phyloP scores from a whole-genome alignment of 2,329 filamentous ascomycete genomes.

The Dactylellina drechsleri region DNA sequence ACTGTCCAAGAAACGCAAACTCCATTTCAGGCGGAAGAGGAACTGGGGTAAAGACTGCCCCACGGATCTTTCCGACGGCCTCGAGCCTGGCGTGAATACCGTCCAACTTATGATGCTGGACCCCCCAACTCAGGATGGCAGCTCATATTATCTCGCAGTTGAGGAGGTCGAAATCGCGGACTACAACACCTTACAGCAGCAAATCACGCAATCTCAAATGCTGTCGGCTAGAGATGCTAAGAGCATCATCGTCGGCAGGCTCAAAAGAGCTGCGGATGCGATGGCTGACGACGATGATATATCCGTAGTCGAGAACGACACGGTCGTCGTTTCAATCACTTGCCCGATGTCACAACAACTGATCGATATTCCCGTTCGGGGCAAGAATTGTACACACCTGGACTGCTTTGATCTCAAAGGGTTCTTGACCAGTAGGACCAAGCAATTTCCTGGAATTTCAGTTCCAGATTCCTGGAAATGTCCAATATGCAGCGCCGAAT shows the following conservation, averaged over 20 bases:
- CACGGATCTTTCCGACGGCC: slow-evolving; percentile 74
- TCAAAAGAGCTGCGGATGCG: slow-evolving; percentile 60
- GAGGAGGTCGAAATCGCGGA: slow-evolving; percentile 58
- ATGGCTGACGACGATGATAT: slow-evolving; percentile 71
- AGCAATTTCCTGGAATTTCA: slow-evolving; percentile 61
- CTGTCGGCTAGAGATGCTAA: neutral
- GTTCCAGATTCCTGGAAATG: slow-evolving; percentile 79
- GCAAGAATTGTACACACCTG: slow-evolving; percentile 75
- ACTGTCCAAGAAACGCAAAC: slow-evolving; percentile 70
- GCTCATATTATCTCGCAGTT: slow-evolving; percentile 36
- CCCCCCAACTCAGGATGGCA: slow-evolving; percentile 50
- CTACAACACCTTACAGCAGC: slow-evolving; percentile 60
- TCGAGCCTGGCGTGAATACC: slow-evolving; percentile 71
- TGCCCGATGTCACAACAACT: slow-evolving; percentile 66
- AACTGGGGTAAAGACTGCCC: slow-evolving; percentile 81
- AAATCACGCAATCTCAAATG: slow-evolving; percentile 28
- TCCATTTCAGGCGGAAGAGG: slow-evolving; percentile 72
- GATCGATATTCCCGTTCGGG: slow-evolving; percentile 77
- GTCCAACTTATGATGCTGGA: slow-evolving; percentile 68
- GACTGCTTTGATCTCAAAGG: slow-evolving; percentile 91
- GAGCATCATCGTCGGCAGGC: slow-evolving; percentile 62
- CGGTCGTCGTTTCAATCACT: slow-evolving; percentile 64
- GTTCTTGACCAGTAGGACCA: slow-evolving; percentile 75
- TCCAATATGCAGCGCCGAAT: slow-evolving; percentile 81
- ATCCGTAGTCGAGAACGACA: slow-evolving; percentile 60